These are phyloP conservation scores for Solanum peruvianum DNA, from an alignment of 257 asterid genomes.

Conservation along the genomic window DNA sequence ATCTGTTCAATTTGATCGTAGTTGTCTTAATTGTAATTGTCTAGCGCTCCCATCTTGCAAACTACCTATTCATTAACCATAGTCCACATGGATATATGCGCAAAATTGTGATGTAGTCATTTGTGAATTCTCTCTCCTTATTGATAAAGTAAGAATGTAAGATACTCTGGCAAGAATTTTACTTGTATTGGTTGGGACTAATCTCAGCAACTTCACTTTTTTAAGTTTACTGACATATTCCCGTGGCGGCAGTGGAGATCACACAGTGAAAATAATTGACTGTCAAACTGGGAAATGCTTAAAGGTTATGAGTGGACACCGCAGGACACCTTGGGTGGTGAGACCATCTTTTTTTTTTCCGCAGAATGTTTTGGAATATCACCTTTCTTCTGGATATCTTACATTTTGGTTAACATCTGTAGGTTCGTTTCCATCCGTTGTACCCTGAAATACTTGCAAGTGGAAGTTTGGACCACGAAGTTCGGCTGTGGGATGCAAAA, in stretches of 20 bases:
- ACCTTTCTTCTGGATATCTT: slow-evolving; percentile 5
- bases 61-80: not conserved
- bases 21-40: not conserved
- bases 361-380: not conserved
- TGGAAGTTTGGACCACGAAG: slow-evolving; percentile 98
- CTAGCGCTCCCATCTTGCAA: not conserved
- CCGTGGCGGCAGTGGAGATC: slow-evolving; percentile 76
- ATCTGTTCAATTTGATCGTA: not conserved
- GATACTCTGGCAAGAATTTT: not conserved
- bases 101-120: not conserved
- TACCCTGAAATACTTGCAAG: slow-evolving; percentile 81
- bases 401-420: slow-evolving; percentile 20
- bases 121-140: not conserved
- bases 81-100: not conserved
- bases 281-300: slow-evolving; percentile 85
- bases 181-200: not conserved
- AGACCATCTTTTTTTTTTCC: slow-evolving; percentile 13
- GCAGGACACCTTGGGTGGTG: slow-evolving; percentile 99
- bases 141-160: not conserved
- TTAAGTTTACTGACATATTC: not conserved
- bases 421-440: slow-evolving; percentile 97
- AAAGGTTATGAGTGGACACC: slow-evolving; percentile 93
- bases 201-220: not conserved
- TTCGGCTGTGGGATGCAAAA: slow-evolving; percentile 85
- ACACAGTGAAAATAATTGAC: slow-evolving; percentile 89